Evolutionary conservation across 2,329 filamentous ascomycete genomes (phyloP).

Genomic region (Verticillium longisporum): DNA sequence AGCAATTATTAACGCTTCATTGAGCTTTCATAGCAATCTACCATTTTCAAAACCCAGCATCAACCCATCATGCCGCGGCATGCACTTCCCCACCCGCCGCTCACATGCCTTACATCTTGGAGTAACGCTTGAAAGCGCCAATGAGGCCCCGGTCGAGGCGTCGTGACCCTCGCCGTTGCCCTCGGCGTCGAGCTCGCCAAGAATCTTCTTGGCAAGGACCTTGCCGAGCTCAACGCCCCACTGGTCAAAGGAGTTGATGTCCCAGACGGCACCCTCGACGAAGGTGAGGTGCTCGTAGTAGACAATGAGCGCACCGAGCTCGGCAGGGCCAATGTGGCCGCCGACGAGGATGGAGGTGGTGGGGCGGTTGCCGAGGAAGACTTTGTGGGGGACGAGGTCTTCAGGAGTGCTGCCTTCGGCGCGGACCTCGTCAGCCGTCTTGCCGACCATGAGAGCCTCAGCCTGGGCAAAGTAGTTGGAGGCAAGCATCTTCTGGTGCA

Average conservation of each 20-base stretch:
- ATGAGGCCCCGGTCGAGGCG: slow-evolving; percentile 84
- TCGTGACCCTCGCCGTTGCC: slow-evolving; percentile 72
- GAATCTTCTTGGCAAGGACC: slow-evolving; percentile 87
- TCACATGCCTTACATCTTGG: slow-evolving; percentile 33
- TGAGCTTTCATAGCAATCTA: not conserved
- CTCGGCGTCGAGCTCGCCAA: slow-evolving; percentile 74
- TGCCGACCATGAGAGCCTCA: slow-evolving; percentile 86
- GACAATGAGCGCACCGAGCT: slow-evolving; percentile 89
- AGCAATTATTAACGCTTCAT: not conserved
- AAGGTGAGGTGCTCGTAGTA: slow-evolving; percentile 99
- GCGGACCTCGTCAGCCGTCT: slow-evolving; percentile 73
- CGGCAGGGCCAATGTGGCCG: slow-evolving; percentile 86
- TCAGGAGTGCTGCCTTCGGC: slow-evolving; percentile 62
- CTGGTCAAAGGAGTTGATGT: slow-evolving; percentile 99
- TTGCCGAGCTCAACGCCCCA: slow-evolving; percentile 99
- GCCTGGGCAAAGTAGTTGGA: slow-evolving; percentile 90
- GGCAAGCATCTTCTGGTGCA: slow-evolving; percentile 94
- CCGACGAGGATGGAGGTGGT: slow-evolving; percentile 90
- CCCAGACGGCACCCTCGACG: slow-evolving; percentile 95
- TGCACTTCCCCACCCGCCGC: not conserved
- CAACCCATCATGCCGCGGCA: not conserved
- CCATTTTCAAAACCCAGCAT: not conserved
- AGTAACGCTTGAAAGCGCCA: slow-evolving; percentile 80
- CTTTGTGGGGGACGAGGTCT: slow-evolving; percentile 91
- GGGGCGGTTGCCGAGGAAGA: slow-evolving; percentile 94